phyloP scores from a whole-genome alignment of 805 yeast species.

The Candida nemodendra region DNA sequence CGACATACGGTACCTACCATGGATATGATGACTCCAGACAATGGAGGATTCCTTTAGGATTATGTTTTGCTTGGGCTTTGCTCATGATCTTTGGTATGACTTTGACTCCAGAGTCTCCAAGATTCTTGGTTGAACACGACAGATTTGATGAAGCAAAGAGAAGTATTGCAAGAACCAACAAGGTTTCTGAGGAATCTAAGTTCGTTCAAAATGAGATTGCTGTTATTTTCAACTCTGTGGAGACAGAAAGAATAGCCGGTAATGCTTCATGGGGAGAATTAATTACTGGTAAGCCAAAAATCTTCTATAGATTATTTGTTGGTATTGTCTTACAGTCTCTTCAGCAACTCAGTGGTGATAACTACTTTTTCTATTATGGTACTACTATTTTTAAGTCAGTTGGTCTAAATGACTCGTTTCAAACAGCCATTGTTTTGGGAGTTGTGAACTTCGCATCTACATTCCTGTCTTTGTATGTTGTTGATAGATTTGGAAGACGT shows the following conservation, averaged over 20 bases:
- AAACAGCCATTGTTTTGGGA: constrained; percentile 60
- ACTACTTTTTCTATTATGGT: constrained; percentile 67
- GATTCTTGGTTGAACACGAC: constrained; percentile 53
- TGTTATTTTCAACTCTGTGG: constrained; percentile 57
- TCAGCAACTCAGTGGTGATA: constrained; percentile 63
- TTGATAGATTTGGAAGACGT: constrained; percentile 57
- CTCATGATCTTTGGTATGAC: constrained; percentile 50
- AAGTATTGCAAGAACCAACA: constrained; percentile 59
- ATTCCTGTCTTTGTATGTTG: constrained; percentile 48
- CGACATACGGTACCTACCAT: constrained; percentile 60
- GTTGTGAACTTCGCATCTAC: constrained; percentile 57
- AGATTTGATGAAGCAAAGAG: constrained; percentile 51
- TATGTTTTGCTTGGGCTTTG: constrained; percentile 52
- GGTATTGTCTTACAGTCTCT: constrained; percentile 61
- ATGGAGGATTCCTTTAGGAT: constrained; percentile 66
- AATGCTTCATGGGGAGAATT: constrained; percentile 64
- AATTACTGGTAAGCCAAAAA: constrained; percentile 62
- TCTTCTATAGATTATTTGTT: constrained; percentile 51
- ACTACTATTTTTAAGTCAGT: constrained; percentile 60
- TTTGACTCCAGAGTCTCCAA: constrained; percentile 69
- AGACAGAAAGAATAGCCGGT: constrained; percentile 61
- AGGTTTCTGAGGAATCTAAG: constrained; percentile 50
- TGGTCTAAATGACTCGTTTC: constrained; percentile 54
- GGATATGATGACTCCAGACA: constrained; percentile 48
- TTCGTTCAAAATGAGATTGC: constrained; percentile 54